These are phyloP conservation scores for Lupinus albus DNA, from an alignment of 306 rosid species.

Conservation along the genomic window DNA sequence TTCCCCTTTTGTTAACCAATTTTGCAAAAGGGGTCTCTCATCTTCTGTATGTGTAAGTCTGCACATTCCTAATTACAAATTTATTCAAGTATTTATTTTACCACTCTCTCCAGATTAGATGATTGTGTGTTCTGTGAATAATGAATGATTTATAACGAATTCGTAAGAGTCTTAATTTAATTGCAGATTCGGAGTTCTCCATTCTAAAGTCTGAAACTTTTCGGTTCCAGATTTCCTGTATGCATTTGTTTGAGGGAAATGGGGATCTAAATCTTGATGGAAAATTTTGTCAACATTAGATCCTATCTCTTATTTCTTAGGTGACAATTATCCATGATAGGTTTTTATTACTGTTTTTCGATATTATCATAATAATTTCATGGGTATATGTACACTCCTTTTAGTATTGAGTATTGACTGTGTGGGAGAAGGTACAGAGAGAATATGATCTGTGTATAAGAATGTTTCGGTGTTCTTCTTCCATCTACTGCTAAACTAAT, in stretches of 20 bases:
- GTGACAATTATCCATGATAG: constrained; percentile 7
- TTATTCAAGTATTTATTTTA: not conserved
- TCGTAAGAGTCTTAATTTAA: not conserved
- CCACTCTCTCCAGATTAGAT: not conserved
- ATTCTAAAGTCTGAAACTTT: constrained; percentile 8
- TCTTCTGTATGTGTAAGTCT: too few relatives aligned
- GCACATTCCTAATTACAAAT: too few relatives aligned
- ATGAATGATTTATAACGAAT: not conserved
- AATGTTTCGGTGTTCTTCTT: constrained; percentile 30
- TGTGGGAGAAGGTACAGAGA: constrained; percentile 18
- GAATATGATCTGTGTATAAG: not conserved
- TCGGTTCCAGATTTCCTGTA: not conserved
- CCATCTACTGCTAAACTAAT: constrained; percentile 28
- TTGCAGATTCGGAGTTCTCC: constrained; percentile 22
- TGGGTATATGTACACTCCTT: not conserved
- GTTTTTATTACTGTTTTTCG: not conserved
- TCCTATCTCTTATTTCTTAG: not conserved
- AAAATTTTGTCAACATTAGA: constrained; percentile 1
- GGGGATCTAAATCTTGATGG: constrained; percentile 28
- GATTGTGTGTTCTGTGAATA: not conserved
- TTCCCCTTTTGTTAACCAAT: constrained; percentile 6
- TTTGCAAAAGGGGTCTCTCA: constrained; percentile 12
- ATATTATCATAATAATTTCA: not conserved
- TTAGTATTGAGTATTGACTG: not conserved
- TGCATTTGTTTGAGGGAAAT: constrained; percentile 12